phyloP scores from a whole-genome alignment of 2,329 filamentous ascomycete genomes.

The Alternaria sp. region DNA sequence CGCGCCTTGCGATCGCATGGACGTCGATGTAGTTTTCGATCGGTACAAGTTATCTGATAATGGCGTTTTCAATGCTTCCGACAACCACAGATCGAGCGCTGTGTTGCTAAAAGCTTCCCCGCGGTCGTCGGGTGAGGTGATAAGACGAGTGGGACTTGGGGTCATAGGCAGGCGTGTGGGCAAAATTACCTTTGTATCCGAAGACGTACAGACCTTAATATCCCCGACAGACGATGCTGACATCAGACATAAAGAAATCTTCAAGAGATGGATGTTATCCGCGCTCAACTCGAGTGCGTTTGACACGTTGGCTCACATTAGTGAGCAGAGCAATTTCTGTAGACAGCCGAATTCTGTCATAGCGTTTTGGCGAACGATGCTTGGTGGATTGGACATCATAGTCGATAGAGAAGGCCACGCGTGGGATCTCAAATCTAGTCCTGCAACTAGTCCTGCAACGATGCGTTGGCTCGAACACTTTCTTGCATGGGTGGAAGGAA shows the following conservation, averaged over 20 bases:
- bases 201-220: not conserved
- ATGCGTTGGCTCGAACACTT: not conserved
- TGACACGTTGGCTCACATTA: not conserved
- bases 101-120: not conserved
- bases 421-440: not conserved
- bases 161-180: not conserved
- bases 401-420: not conserved
- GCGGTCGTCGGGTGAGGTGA: not conserved
- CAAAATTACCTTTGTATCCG: not conserved
- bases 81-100: not conserved
- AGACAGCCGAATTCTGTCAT: not conserved
- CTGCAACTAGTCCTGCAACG: not conserved
- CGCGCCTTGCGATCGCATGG: not conserved
- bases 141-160: not conserved
- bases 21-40: not conserved
- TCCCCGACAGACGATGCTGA: not conserved
- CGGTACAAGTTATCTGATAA: not conserved
- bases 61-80: not conserved
- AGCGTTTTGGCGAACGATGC: not conserved
- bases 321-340: not conserved
- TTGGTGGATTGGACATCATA: not conserved
- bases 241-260: not conserved
- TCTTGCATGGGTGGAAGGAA: not conserved
- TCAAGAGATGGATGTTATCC: not conserved
- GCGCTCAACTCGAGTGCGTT: not conserved